Percentiles rank a stretch among this genome's conserved stretches.
Conservation (phyloP, 1,284 basidiomycete genomes). For the Ceratobasidium sp. region DNA sequence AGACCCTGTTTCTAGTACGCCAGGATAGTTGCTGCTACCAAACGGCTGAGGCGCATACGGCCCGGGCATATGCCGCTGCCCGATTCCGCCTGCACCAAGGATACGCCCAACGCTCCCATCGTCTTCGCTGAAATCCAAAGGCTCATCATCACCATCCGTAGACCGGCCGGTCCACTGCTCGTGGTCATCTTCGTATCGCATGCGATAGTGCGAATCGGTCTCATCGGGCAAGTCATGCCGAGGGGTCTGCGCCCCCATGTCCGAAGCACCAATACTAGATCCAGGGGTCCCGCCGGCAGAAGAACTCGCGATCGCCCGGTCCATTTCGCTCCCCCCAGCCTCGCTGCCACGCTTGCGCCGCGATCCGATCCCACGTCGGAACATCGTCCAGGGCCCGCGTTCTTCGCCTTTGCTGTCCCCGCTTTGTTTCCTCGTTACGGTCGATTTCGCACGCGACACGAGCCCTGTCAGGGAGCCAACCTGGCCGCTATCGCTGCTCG, state of each 20-base stretch:
- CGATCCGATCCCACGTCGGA: slow-evolving; percentile 37
- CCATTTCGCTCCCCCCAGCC: slow-evolving; percentile 42
- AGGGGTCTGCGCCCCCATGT: slow-evolving; percentile 32
- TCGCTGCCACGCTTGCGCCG: slow-evolving; percentile 40
- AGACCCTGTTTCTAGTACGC: neutral
- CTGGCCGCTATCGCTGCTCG: slow-evolving; percentile 37
- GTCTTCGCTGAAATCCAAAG: slow-evolving; percentile 39
- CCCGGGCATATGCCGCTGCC: slow-evolving; percentile 23
- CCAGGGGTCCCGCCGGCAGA: slow-evolving; percentile 46
- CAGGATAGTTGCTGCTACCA: neutral
- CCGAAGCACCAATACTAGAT: slow-evolving; percentile 37
- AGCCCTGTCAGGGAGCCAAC: slow-evolving; percentile 2
- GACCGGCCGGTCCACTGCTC: slow-evolving; percentile 37
- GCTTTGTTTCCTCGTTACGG: slow-evolving; percentile 38
- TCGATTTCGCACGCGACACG: slow-evolving; percentile 32
- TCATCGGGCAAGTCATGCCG: slow-evolving; percentile 41
- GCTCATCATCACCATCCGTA: slow-evolving; percentile 43
- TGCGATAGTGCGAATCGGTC: slow-evolving; percentile 29
- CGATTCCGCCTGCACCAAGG: slow-evolving; percentile 46
- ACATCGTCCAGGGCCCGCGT: slow-evolving; percentile 34
- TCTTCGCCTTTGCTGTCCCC: slow-evolving; percentile 41
- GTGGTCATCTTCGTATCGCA: slow-evolving; percentile 35
- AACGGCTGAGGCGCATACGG: slow-evolving; percentile 31
- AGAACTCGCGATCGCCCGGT: slow-evolving; percentile 41
- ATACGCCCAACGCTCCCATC: slow-evolving; percentile 43